Evolutionary conservation across 257 asterid species (phyloP), one percentile per base, ranked within the genome.

Genomic region (Voacanga thouarsii): DNA sequence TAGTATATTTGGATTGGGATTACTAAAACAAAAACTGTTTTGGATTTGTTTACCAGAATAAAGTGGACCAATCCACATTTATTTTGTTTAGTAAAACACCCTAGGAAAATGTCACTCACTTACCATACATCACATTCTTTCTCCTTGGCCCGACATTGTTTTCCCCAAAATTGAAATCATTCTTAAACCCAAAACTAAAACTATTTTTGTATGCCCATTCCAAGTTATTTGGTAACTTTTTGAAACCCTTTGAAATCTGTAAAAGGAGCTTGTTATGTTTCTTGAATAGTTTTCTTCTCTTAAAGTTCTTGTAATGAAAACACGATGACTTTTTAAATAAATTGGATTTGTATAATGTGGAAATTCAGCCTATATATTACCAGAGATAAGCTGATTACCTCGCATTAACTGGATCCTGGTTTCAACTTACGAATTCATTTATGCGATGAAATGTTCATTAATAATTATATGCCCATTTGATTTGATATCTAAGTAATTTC

Each of bases 401-500:
- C 8, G 16, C 21, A 51, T 11, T 51, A 16, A 51, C 21, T 51
- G 57, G 3, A 43, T 61, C 26, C 44, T 64, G 50, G 50, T 37
- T 41, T 77, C 12, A 2, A 55, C 53, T n/a, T 43, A 23, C 41
- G 39, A 43, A 51, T 51, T 77, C 47, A 66, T 53, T 61, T 67
- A 66, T 33, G 12, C 4, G 0, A 39, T 78, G 64, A 39, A 39
- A 30, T 72, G 28, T 21, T 61, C 44, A 10, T 71, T 24, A 21
- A 7, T 11, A 30, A 55, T 64, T 73, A 37, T 66, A 39, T 56
- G 30, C 26, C 12, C 47, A 19, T 41, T 24, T 75, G 19, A 49
- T 61, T 23, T 16, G 69, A 14, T 51, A 33, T 33, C 9, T 71
- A 23, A 71, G 53, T 43, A 4, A 37, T 75, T 83, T 76, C 69